Evolutionary conservation across 2,329 filamentous ascomycete species (phyloP).

Genomic region (Scedosporium dehoogii): DNA sequence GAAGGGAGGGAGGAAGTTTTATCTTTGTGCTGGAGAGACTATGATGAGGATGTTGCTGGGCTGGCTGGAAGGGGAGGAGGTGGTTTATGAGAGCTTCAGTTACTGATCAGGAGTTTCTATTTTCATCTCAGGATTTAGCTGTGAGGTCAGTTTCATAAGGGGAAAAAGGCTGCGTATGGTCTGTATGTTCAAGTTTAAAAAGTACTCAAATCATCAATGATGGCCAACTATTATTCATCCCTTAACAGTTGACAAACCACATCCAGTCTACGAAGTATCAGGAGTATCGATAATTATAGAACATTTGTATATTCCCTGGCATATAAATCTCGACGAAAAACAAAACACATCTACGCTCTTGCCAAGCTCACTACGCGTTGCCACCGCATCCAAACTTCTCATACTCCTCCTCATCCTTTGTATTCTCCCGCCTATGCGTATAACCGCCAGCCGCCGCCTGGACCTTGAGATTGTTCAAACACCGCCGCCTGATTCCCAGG

Average conservation of each 20-base stretch:
- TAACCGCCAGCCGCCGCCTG: background rate
- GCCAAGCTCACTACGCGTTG: background rate
- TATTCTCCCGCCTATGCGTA: background rate
- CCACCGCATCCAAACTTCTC: background rate
- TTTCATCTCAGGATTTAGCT: background rate
- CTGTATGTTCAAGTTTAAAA: too few relatives aligned
- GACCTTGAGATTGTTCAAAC: background rate
- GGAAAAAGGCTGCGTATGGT: background rate
- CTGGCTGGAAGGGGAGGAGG: constrained; percentile 45
- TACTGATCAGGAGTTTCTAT: constrained; percentile 23
- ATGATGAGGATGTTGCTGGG: constrained; percentile 29
- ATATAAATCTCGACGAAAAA: too few relatives aligned
- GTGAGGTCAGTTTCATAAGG: background rate
- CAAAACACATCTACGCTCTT: too few relatives aligned
- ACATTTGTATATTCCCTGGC: too few relatives aligned
- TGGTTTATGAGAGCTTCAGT: constrained; percentile 51
- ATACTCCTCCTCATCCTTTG: background rate
- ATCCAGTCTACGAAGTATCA: too few relatives aligned
- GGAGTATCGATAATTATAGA: too few relatives aligned
- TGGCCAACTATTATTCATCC: too few relatives aligned
- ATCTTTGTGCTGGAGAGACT: constrained; percentile 35
- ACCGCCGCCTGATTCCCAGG: background rate
- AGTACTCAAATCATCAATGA: too few relatives aligned
- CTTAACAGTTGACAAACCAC: too few relatives aligned
- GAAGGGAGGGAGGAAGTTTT: constrained; percentile 38